Evolutionary conservation across 1,284 basidiomycete species (phyloP).

Genomic region (Ustilago nuda): DNA sequence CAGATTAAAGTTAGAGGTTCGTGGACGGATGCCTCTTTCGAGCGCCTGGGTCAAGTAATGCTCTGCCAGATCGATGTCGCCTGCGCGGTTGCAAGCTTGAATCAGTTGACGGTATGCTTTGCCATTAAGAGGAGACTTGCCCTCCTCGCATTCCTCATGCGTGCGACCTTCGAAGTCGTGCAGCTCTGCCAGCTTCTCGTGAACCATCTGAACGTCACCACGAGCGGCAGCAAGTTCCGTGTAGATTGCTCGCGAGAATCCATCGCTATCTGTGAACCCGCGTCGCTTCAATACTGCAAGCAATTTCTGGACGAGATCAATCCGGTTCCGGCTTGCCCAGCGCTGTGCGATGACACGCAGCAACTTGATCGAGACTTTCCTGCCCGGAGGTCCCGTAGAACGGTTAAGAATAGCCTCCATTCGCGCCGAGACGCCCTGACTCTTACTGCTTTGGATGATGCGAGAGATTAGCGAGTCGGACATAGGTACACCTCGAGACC

Average conservation of each 20-base stretch:
- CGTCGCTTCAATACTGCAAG: slow-evolving; percentile 16
- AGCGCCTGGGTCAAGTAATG: slow-evolving; percentile 24
- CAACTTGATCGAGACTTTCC: slow-evolving; percentile 1
- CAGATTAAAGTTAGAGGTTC: slow-evolving; percentile 31
- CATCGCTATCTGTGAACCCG: background rate
- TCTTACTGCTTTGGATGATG: slow-evolving; percentile 9
- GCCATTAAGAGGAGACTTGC: slow-evolving; percentile 22
- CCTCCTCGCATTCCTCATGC: slow-evolving; percentile 1
- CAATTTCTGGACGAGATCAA: slow-evolving; percentile 10
- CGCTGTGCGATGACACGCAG: slow-evolving; percentile 16
- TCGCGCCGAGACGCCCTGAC: slow-evolving; percentile 16
- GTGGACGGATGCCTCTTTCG: slow-evolving; percentile 20
- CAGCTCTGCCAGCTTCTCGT: slow-evolving; percentile 14
- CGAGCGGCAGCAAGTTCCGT: slow-evolving; percentile 26
- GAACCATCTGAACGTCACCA: slow-evolving; percentile 35
- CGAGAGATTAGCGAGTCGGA: slow-evolving; percentile 2
- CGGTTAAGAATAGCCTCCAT: slow-evolving; percentile 29
- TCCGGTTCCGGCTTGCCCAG: slow-evolving; percentile 37
- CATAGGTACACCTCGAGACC: slow-evolving; percentile 35
- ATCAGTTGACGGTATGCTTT: slow-evolving; percentile 27
- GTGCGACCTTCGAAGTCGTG: slow-evolving; percentile 33
- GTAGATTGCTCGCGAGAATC: slow-evolving; percentile 4
- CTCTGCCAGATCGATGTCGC: slow-evolving; percentile 43
- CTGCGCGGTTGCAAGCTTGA: slow-evolving; percentile 27
- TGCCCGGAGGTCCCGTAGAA: background rate